A percentile compares a stretch with the other conserved stretches of the same genome.
phyloP scores from a whole-genome alignment of 768 basidiomycete species.

The Mycena rebaudengoi region DNA sequence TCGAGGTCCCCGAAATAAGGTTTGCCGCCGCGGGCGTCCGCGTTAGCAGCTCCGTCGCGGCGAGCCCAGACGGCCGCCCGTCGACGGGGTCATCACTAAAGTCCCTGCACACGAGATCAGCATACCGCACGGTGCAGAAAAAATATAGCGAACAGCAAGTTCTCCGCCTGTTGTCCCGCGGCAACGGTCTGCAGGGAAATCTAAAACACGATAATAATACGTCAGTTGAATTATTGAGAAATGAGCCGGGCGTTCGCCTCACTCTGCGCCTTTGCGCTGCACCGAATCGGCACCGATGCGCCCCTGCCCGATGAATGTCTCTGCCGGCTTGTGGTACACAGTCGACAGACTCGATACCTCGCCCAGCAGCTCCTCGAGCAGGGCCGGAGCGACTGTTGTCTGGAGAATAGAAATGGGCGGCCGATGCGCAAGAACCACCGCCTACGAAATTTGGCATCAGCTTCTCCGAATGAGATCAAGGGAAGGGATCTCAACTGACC shows the following conservation, averaged over 20 bases:
- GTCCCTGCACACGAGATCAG: constrained; percentile 53
- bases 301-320: constrained; percentile 94
- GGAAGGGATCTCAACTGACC: constrained; percentile 54
- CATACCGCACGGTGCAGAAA: not conserved
- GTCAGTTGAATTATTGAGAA: constrained; percentile 2
- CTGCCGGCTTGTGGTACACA: constrained; percentile 96
- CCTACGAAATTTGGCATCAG: constrained; percentile 37
- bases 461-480: not conserved
- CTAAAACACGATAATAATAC: constrained; percentile 38
- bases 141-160: constrained; percentile 68
- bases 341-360: constrained; percentile 92
- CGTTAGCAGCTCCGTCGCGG: constrained; percentile 78
- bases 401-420: constrained; percentile 94
- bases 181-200: constrained; percentile 78
- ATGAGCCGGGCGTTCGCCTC: constrained; percentile 34
- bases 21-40: constrained; percentile 74
- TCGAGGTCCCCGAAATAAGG: constrained; percentile 80
- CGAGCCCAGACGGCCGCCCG: constrained; percentile 76
- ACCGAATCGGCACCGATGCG: constrained; percentile 86
- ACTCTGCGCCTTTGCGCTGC: constrained; percentile 67
- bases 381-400: constrained; percentile 86
- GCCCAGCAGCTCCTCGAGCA: constrained; percentile 90
- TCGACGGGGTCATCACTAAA: constrained; percentile 82
- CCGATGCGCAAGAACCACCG: constrained; percentile 90
- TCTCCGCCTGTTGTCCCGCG: constrained; percentile 93